Conservation (phyloP, 2,329 filamentous ascomycete genomes). For the Myriosclerotinia duriaeana region DNA sequence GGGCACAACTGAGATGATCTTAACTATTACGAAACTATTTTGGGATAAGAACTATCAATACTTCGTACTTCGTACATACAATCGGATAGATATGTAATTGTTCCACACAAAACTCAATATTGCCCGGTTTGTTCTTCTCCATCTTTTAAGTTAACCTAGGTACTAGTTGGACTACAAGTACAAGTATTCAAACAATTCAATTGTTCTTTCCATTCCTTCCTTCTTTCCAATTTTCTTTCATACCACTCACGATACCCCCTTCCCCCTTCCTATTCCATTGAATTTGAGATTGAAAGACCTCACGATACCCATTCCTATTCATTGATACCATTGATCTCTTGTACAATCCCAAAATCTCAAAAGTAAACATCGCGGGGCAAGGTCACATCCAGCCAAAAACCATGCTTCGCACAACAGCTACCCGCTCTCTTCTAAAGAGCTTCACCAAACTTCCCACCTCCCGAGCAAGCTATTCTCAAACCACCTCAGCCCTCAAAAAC, state of each 20-base stretch:
- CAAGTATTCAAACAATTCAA: neutral
- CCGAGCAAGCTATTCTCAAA: constrained; percentile 34
- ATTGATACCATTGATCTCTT: constrained; percentile 27
- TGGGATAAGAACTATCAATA: neutral
- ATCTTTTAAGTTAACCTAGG: constrained; percentile 2
- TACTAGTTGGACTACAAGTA: constrained; percentile 8
- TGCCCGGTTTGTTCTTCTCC: constrained; percentile 11
- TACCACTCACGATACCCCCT: neutral
- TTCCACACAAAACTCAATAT: constrained; percentile 2
- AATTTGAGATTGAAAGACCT: constrained; percentile 12
- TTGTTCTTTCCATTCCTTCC: neutral
- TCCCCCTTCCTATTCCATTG: neutral
- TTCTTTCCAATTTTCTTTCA: neutral
- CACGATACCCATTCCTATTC: constrained; percentile 11
- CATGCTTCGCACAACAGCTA: constrained; percentile 39
- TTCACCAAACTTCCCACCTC: constrained; percentile 34
- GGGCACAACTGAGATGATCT: too few relatives aligned
- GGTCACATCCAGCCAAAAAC: constrained; percentile 27
- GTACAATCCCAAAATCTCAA: constrained; percentile 2
- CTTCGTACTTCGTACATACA: too few relatives aligned
- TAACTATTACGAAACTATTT: constrained; percentile 5
- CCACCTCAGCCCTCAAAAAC: constrained; percentile 33
- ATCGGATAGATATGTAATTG: constrained; percentile 11
- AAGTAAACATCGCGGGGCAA: constrained; percentile 33
- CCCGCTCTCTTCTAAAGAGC: constrained; percentile 37